phyloP scores from a whole-genome alignment of 768 basidiomycete species.

The Tulasnella sp. region DNA sequence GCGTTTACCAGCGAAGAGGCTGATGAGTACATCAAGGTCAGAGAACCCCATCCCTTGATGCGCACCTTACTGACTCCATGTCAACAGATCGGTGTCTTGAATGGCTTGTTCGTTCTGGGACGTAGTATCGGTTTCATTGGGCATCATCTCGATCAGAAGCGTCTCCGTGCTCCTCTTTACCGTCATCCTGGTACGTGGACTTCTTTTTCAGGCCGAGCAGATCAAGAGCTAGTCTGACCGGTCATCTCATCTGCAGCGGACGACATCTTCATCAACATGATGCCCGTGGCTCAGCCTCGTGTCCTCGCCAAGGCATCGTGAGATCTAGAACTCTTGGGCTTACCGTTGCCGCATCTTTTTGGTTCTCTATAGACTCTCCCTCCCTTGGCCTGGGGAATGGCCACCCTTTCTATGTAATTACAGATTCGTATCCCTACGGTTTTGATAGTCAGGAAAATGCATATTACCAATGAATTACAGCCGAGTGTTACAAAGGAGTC shows the following conservation, averaged over 20 bases:
- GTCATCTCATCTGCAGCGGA: slow-evolving; percentile 35
- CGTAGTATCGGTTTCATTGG: slow-evolving; percentile 97
- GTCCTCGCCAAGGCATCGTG: slow-evolving; percentile 38
- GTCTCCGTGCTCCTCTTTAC: slow-evolving; percentile 84
- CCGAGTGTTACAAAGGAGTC: too few species aligned
- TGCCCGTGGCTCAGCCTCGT: slow-evolving; percentile 69
- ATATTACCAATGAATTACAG: too few species aligned
- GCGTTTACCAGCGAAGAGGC: slow-evolving; percentile 95
- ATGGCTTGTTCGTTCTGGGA: slow-evolving; percentile 94
- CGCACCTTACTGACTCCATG: not conserved
- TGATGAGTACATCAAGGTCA: slow-evolving; percentile 85
- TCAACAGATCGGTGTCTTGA: slow-evolving; percentile 70
- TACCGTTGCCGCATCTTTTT: not conserved
- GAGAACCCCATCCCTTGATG: slow-evolving; percentile 9
- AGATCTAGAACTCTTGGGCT: too few species aligned
- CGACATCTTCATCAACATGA: slow-evolving; percentile 94
- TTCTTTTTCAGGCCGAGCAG: slow-evolving; percentile 25
- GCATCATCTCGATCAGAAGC: slow-evolving; percentile 93
- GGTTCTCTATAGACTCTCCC: too few species aligned
- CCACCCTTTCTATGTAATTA: too few species aligned
- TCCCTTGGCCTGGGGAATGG: too few species aligned
- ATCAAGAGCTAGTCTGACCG: not conserved
- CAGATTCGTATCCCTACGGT: too few species aligned
- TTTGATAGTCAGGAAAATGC: too few species aligned
- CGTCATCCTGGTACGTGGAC: slow-evolving; percentile 50